These are phyloP conservation scores for Crithidia thermophila DNA, from an alignment of 208 protist genomes.

Conservation along the genomic window DNA sequence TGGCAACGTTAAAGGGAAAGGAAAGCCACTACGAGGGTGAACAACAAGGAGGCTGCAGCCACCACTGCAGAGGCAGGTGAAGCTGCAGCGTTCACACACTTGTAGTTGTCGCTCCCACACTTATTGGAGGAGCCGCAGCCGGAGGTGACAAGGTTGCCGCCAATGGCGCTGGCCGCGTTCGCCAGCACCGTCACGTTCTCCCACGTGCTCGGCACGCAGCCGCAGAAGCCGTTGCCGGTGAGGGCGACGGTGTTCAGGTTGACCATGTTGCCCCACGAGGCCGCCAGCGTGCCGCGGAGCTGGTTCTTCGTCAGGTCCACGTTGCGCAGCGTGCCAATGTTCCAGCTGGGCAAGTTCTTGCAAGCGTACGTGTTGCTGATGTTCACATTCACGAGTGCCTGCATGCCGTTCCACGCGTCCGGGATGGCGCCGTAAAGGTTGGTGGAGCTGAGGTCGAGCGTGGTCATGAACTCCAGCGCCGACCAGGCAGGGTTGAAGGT, in stretches of 20 bases:
- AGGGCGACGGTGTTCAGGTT: background rate
- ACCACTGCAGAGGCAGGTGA: background rate
- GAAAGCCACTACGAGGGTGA: background rate
- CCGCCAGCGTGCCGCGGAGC: constrained; percentile 4
- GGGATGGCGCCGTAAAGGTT: constrained; percentile 8
- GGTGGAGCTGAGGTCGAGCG: no score
- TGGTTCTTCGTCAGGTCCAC: constrained; percentile 29
- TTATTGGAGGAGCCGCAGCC: background rate
- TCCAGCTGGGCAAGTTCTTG: constrained; percentile 12
- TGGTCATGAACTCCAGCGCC: no score
- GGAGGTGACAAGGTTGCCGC: background rate
- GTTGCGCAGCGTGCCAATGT: constrained; percentile 6
- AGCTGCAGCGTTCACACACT: background rate
- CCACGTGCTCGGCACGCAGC: background rate
- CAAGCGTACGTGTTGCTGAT: constrained; percentile 5
- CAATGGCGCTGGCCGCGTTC: constrained; percentile 1
- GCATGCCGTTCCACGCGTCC: constrained; percentile 1
- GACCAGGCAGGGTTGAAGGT: no score
- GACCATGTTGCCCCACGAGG: constrained; percentile 14
- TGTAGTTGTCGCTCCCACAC: background rate
- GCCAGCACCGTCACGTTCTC: background rate
- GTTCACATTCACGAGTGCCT: background rate
- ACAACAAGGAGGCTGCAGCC: background rate
- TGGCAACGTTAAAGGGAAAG: no score
- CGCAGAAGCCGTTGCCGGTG: background rate